Percentiles rank a stretch among this genome's conserved stretches.
Evolutionary conservation across 345 rosid species (phyloP).

Genomic region (Ceriops tagal): DNA sequence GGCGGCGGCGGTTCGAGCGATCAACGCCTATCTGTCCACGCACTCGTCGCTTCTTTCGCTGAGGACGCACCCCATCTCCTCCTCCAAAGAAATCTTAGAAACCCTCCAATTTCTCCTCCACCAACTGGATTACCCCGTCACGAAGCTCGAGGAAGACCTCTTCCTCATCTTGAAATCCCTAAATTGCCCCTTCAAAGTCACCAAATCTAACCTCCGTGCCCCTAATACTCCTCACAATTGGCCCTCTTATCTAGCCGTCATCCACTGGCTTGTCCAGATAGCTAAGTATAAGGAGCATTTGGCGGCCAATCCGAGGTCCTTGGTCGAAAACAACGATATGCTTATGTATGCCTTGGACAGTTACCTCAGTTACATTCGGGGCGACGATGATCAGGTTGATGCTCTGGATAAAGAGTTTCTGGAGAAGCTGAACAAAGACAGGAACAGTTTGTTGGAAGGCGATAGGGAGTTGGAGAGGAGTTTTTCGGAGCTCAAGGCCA

Average conservation of each 20-base stretch:
- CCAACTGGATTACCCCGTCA: slow-evolving; percentile 42
- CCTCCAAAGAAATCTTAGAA: slow-evolving; percentile 60
- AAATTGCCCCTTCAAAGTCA: slow-evolving; percentile 65
- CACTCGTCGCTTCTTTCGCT: slow-evolving; percentile 30
- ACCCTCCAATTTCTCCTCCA: slow-evolving; percentile 52
- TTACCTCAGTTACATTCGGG: slow-evolving; percentile 49
- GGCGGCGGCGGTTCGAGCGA: slow-evolving; percentile 44
- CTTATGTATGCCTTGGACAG: slow-evolving; percentile 39
- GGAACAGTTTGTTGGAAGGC: slow-evolving; percentile 34
- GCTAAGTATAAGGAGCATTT: slow-evolving; percentile 42
- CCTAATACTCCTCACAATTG: slow-evolving; percentile 88
- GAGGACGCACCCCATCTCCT: slow-evolving; percentile 30
- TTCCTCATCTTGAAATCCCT: slow-evolving; percentile 47
- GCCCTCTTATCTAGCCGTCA: slow-evolving; percentile 67
- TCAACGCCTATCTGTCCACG: slow-evolving; percentile 64
- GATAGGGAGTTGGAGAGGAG: slow-evolving; percentile 32
- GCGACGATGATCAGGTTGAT: slow-evolving; percentile 60
- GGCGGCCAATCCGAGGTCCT: slow-evolving; percentile 21
- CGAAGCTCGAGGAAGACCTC: slow-evolving; percentile 71
- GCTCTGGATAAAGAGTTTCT: slow-evolving; percentile 51
- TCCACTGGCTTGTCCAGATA: slow-evolving; percentile 76
- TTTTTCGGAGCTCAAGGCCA: slow-evolving; percentile 39
- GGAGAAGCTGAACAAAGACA: slow-evolving; percentile 60
- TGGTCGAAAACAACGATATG: slow-evolving; percentile 45
- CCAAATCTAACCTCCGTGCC: slow-evolving; percentile 71